Evolutionary conservation across 768 basidiomycete genomes (phyloP).

Genomic region (Podaxis sp.): DNA sequence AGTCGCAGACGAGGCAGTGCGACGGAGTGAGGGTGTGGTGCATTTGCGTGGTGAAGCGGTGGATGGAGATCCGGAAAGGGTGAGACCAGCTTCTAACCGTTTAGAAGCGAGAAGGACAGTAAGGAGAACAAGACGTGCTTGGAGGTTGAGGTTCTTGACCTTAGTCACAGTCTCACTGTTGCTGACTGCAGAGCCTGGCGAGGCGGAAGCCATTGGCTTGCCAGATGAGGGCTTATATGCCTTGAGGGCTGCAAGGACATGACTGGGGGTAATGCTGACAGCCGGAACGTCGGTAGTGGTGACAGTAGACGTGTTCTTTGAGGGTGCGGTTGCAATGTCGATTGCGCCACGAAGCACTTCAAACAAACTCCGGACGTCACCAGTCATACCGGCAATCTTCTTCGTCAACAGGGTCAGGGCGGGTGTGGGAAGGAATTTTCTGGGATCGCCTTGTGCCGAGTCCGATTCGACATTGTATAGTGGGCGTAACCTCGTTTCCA

Average conservation of each 20-base stretch:
- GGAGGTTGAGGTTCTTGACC: constrained; percentile 67
- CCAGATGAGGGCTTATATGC: constrained; percentile 53
- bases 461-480: constrained; percentile 38
- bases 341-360: constrained; percentile 81
- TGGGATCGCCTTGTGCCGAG: constrained; percentile 29
- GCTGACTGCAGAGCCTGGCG: constrained; percentile 22
- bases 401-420: constrained; percentile 72
- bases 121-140: constrained; percentile 69
- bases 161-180: constrained; percentile 67
- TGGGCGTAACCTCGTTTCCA: constrained; percentile 59
- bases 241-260: constrained; percentile 75
- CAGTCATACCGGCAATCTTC: constrained; percentile 78
- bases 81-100: constrained; percentile 56
- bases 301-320: constrained; percentile 20
- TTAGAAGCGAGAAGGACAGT: constrained; percentile 62
- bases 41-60: constrained; percentile 35
- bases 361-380: constrained; percentile 79
- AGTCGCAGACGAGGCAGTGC: constrained; percentile 36
- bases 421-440: constrained; percentile 60
- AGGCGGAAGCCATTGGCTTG: constrained; percentile 23
- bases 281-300: constrained; percentile 35
- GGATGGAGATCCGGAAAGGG: constrained; percentile 39
- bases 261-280: constrained; percentile 57
- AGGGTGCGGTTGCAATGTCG: constrained; percentile 52
- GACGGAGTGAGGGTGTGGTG: constrained; percentile 49